Evolutionary conservation across 2,329 filamentous ascomycete genomes (phyloP).

Genomic region (Sclerotinia sclerotiorum): DNA sequence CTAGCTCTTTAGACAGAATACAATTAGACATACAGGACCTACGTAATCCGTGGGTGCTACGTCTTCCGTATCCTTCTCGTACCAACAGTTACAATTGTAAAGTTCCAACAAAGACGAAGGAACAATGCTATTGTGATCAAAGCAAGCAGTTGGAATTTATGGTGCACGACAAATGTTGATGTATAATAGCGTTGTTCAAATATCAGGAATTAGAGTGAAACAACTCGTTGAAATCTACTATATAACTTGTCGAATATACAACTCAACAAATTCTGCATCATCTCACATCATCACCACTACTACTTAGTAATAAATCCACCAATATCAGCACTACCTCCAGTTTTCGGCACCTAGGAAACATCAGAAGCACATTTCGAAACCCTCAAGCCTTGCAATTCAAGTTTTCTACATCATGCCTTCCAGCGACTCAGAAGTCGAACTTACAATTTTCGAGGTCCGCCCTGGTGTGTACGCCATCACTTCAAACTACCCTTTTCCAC

Average conservation of each 20-base stretch:
- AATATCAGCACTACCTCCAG: not conserved
- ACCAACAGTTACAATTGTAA: not conserved
- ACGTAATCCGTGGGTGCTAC: no score
- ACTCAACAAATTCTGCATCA: not conserved
- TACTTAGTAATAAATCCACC: not conserved
- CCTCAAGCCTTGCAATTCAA: not conserved
- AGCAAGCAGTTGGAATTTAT: rapidly evolving
- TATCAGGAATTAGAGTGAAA: not conserved
- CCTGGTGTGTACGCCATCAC: not conserved
- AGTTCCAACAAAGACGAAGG: not conserved
- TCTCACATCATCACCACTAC: not conserved
- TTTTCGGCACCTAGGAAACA: not conserved
- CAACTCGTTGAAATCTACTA: not conserved
- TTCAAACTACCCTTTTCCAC: not conserved
- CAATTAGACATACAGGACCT: no score
- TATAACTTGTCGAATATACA: not conserved
- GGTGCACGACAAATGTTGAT: not conserved
- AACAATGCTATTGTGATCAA: not conserved
- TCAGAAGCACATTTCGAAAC: not conserved
- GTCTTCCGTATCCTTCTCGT: no score
- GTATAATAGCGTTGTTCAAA: not conserved
- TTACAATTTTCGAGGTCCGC: not conserved
- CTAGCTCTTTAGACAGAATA: no score
- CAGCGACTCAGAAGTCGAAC: not conserved
- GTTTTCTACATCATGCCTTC: conserved; percentile 1